Base-by-base conservation (phyloP, 2,329 filamentous ascomycete genomes). In the Fonsecaea pedrosoi region DNA sequence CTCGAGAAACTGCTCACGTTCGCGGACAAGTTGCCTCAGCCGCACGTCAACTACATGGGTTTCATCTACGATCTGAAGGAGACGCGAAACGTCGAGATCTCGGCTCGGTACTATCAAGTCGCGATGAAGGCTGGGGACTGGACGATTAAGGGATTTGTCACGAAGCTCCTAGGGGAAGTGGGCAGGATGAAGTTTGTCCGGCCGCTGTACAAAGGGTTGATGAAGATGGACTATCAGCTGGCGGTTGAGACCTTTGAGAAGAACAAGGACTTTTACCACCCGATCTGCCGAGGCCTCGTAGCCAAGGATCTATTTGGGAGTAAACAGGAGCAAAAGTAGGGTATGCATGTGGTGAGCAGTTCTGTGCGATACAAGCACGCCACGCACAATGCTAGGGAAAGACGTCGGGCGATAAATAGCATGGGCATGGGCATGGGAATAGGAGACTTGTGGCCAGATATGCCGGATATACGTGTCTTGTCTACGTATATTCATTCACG, bases 181-280 rank as follows among this genome's bases (percentile, higher is more conserved):
- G 95, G 95, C 12, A 84, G 95, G 65, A 98, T 99, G 95, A 98
- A 98, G 85, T 98, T 94, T 78, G 94, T 98, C 66, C 85, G 94
- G 56, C 92, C 94, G 25, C 80, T 98, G 69, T 83, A 90, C 81
- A 86, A 90, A 68, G 85, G 87, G 58, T 81, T 99, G 72, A 89
- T 90, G 74, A 88, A 89, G 77, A 87, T 91, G 45, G 90, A 97
- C 79, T 83, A 87, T 55, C 82, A 88, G 32, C 79, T 96, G 74
- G 94, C 95, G 0, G 79, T 94, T 61, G 83, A 88, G 77, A 96
- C 94, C 0, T 97, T 97, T 79, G 86, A 91, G 80, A 90, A 90
- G 85, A 90, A 97, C 77, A 91, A 86, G 79, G 89, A 93, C 69
- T 98, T 98, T 76, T 99, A 98, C 77, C 94, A 98, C 76, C 95